Evolutionary conservation across 306 rosid genomes (phyloP).

Genomic region (Citrullus amarus): DNA sequence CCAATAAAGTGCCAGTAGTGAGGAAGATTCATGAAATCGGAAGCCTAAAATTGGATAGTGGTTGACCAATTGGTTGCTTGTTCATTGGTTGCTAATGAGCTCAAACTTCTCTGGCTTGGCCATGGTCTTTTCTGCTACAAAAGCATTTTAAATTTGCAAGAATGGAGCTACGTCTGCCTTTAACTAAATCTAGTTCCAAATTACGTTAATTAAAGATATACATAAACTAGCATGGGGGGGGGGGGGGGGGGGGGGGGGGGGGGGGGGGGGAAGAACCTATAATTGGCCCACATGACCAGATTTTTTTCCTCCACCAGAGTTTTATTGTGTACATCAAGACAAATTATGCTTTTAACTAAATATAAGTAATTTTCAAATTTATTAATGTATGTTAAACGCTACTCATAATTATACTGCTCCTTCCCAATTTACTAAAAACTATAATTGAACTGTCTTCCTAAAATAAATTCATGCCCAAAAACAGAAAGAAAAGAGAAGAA

Average conservation of each 20-base stretch:
- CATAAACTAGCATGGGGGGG: neutral
- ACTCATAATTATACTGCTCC: neutral
- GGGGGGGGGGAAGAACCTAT: neutral
- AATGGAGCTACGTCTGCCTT: neutral
- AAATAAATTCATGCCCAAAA: neutral
- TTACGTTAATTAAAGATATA: neutral
- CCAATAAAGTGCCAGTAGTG: neutral
- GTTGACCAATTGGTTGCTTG: slow-evolving; percentile 13
- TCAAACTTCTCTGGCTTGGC: neutral
- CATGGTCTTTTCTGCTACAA: neutral
- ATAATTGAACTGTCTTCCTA: neutral
- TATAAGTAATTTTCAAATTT: neutral
- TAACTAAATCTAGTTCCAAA: neutral
- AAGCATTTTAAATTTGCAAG: neutral
- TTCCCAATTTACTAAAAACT: neutral
- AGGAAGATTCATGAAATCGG: neutral
- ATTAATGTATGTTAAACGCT: neutral
- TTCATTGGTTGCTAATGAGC: slow-evolving; percentile 18
- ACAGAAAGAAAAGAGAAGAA: no score
- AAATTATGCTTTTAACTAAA: neutral
- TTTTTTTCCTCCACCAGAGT: neutral
- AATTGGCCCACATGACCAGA: neutral
- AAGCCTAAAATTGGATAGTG: neutral
- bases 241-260: neutral
- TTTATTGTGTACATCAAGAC: neutral